Evolutionary conservation across 306 rosid genomes (phyloP).

Genomic region (Luffa acutangula): DNA sequence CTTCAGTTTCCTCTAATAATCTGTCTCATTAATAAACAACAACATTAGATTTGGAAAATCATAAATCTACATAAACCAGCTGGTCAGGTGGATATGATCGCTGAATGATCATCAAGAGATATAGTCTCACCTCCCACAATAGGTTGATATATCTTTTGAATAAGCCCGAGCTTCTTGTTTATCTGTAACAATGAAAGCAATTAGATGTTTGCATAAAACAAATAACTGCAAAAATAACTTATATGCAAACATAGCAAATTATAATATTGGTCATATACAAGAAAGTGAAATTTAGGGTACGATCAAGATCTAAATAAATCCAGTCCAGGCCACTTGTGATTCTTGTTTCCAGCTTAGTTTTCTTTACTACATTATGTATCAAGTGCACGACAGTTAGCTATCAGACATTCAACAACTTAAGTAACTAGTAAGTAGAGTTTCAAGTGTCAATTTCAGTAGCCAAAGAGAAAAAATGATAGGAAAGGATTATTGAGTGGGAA

Average conservation of each 20-base stretch:
- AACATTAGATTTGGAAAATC: no score
- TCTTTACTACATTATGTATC: not conserved
- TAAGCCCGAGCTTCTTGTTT: no score
- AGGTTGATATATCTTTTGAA: no score
- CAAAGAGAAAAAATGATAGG: not conserved
- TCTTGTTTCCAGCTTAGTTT: not conserved
- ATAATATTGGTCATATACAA: not conserved
- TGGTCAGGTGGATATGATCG: no score
- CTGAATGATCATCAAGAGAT: no score
- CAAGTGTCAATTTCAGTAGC: not conserved
- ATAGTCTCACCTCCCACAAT: no score
- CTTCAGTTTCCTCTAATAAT: no score
- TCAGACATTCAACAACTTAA: not conserved
- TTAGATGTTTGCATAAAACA: constrained; percentile 1
- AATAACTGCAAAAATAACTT: not conserved
- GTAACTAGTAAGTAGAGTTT: no score
- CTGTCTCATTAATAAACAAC: no score
- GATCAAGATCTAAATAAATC: not conserved
- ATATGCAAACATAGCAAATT: not conserved
- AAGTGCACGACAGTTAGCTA: not conserved
- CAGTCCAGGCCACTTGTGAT: not conserved
- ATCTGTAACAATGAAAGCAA: constrained; percentile 28
- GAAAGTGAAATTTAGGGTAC: not conserved
- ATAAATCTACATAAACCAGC: no score
- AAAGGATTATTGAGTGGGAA: not conserved